These are phyloP conservation scores for Paramarasmius palmivorus DNA, from an alignment of 1,284 basidiomycete genomes.

Conservation along the genomic window DNA sequence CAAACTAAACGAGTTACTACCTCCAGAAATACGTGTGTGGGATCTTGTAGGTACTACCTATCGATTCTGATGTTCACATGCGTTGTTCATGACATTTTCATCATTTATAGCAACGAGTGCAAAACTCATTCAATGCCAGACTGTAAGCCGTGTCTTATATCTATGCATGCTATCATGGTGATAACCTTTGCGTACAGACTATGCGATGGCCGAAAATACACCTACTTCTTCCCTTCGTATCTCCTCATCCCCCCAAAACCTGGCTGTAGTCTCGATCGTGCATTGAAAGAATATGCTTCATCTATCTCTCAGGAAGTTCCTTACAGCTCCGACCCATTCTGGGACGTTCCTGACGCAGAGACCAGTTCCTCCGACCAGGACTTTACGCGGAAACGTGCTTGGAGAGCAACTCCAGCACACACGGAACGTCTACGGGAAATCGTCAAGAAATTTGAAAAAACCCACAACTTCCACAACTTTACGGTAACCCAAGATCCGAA, in stretches of 20 bases:
- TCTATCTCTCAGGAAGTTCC: slow-evolving; percentile 16
- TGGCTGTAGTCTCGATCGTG: slow-evolving; percentile 59
- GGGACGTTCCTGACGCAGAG: slow-evolving; percentile 34
- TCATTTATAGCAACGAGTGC: slow-evolving; percentile 60
- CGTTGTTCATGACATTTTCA: slow-evolving; percentile 3
- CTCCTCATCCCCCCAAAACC: slow-evolving; percentile 91
- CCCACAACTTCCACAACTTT: slow-evolving; percentile 97
- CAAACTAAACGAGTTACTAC: slow-evolving; percentile 86
- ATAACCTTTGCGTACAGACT: slow-evolving; percentile 44
- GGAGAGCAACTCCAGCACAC: slow-evolving; percentile 60
- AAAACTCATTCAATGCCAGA: slow-evolving; percentile 93
- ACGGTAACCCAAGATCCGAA: slow-evolving; percentile 87
- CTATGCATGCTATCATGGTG: slow-evolving; percentile 12
- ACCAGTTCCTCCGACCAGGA: slow-evolving; percentile 51
- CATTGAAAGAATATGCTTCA: slow-evolving; percentile 35
- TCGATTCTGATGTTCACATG: background rate
- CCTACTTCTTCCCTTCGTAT: slow-evolving; percentile 96
- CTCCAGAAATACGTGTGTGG: slow-evolving; percentile 93
- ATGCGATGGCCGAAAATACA: slow-evolving; percentile 95
- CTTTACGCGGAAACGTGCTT: slow-evolving; percentile 61
- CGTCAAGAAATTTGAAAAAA: slow-evolving; percentile 73
- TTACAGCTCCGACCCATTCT: slow-evolving; percentile 33
- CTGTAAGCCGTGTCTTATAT: slow-evolving; percentile 50
- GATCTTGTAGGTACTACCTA: slow-evolving; percentile 57
- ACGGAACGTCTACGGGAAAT: slow-evolving; percentile 58